phyloP scores from a whole-genome alignment of 805 yeast genomes.

The Hanseniaspora lindneri region DNA sequence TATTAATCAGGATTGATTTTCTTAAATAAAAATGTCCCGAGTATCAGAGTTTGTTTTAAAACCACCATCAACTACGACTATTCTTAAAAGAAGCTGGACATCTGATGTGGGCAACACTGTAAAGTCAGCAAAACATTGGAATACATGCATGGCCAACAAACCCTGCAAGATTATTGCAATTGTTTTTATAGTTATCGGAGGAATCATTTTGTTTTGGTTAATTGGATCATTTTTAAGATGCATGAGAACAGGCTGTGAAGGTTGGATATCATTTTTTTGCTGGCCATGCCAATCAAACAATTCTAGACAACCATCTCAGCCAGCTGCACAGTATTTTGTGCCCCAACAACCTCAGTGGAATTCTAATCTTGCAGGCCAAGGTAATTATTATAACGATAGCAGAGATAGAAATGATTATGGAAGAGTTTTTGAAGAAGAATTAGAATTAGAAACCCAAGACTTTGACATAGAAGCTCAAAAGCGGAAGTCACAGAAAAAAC shows the following conservation, averaged over 20 bases:
- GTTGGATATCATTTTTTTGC: conserved; percentile 42
- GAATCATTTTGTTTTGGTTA: conserved; percentile 11
- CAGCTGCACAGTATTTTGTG: not conserved
- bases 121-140: conserved; percentile 46
- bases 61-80: not conserved
- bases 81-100: conserved; percentile 6
- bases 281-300: conserved; percentile 32
- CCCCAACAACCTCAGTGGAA: conserved; percentile 7
- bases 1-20: not conserved
- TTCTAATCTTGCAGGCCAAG: conserved; percentile 16
- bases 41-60: not conserved
- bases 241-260: conserved; percentile 43
- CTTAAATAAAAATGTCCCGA: not conserved
- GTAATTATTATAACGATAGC: not conserved
- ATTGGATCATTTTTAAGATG: conserved; percentile 45
- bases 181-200: conserved; percentile 36
- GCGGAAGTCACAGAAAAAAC: not conserved
- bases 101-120: conserved; percentile 22
- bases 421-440: conserved; percentile 8
- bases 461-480: conserved; percentile 15
- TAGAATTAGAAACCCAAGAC: conserved; percentile 15
- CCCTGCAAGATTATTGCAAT: conserved; percentile 59
- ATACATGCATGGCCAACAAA: conserved; percentile 58
- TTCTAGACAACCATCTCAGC: not conserved
- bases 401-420: conserved; percentile 9